These are phyloP conservation scores for Cenchrus fungigraminus DNA, from an alignment of 176 grass and related monocot species.

Conservation along the genomic window DNA sequence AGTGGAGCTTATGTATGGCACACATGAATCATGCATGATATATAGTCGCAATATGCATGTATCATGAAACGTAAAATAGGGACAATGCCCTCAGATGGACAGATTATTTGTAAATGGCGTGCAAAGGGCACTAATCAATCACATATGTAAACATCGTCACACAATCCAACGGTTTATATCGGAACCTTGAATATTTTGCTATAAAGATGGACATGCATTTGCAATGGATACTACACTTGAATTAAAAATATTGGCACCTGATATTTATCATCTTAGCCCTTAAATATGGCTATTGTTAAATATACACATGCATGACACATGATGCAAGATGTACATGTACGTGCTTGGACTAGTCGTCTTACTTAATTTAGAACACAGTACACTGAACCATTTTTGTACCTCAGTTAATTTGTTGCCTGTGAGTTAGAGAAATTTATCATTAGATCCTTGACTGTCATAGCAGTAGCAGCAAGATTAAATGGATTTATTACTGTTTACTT, in stretches of 20 bases:
- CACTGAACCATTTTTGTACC: background rate
- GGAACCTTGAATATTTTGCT: background rate
- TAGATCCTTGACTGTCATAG: constrained; percentile 27
- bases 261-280: background rate
- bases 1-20: background rate
- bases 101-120: background rate
- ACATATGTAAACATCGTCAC: background rate
- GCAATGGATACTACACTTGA: background rate
- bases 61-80: background rate
- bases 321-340: background rate
- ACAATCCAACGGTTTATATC: background rate
- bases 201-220: background rate
- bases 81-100: background rate
- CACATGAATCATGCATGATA: background rate
- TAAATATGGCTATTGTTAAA: background rate
- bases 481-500: constrained; percentile 37
- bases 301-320: no score
- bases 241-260: background rate
- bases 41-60: background rate
- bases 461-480: constrained; percentile 40
- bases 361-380: background rate
- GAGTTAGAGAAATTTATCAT: background rate
- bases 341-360: background rate
- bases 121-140: background rate
- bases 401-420: background rate